phyloP scores from a whole-genome alignment of 345 rosid genomes.

The Combretum micranthum region DNA sequence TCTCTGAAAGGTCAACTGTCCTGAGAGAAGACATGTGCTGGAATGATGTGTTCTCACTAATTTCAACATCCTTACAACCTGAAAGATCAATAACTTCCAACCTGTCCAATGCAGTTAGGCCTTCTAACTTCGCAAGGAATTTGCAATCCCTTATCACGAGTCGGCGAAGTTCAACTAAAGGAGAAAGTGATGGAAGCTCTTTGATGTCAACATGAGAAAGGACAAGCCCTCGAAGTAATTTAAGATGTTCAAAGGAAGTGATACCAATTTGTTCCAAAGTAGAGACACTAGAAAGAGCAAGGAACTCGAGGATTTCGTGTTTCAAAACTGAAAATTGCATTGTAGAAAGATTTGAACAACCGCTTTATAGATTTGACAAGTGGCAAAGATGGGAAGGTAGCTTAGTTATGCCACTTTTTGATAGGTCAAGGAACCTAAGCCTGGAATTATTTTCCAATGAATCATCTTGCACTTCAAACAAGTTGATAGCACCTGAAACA shows the following conservation, averaged over 20 bases:
- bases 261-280: not conserved
- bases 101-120: not conserved
- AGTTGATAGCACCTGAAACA: not conserved
- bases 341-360: not conserved
- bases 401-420: conserved; percentile 1
- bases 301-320: not conserved
- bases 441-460: not conserved
- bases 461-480: not conserved
- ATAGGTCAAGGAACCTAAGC: not conserved
- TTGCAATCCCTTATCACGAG: not conserved
- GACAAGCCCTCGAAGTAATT: not conserved
- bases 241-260: not conserved
- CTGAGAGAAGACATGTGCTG: not conserved
- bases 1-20: conserved; percentile 1
- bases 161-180: not conserved
- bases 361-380: not conserved
- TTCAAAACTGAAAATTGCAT: not conserved
- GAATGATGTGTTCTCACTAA: not conserved
- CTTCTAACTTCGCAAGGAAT: not conserved
- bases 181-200: conserved; percentile 1
- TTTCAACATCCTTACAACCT: not conserved
- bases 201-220: not conserved
- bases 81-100: conserved; percentile 5
- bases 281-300: conserved; percentile 2
- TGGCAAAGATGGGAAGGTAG: not conserved